Percentiles rank a stretch among this genome's conserved stretches.
Evolutionary conservation across 805 yeast genomes (phyloP).

Genomic region (Candida patagonica): DNA sequence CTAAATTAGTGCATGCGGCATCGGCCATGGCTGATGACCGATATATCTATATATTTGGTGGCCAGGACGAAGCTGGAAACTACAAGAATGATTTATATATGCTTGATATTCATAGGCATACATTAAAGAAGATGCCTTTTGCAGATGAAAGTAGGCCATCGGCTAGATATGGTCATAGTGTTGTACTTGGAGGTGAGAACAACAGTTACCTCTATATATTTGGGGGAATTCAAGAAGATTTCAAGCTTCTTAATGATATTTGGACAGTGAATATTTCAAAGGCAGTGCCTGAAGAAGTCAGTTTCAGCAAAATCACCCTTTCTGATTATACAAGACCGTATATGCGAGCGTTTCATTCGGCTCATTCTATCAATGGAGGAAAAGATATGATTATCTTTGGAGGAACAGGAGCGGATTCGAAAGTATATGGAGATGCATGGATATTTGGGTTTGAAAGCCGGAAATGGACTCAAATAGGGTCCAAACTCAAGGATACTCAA

Average conservation of each 20-base stretch:
- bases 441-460: slow-evolving; percentile 9
- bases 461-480: slow-evolving; percentile 10
- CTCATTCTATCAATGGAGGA: slow-evolving; percentile 8
- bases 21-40: slow-evolving; percentile 9
- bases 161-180: slow-evolving; percentile 14
- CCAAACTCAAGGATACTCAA: background rate
- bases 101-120: slow-evolving; percentile 9
- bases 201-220: slow-evolving; percentile 12
- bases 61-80: slow-evolving; percentile 10
- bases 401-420: slow-evolving; percentile 9
- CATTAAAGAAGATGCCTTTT: slow-evolving; percentile 7
- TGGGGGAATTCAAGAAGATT: slow-evolving; percentile 14
- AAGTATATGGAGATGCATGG: slow-evolving; percentile 15
- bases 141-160: slow-evolving; percentile 4
- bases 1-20: slow-evolving; percentile 10
- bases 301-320: slow-evolving; percentile 10
- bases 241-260: slow-evolving; percentile 13
- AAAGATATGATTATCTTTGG: slow-evolving; percentile 16
- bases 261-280: slow-evolving; percentile 14
- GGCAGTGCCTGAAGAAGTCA: slow-evolving; percentile 7
- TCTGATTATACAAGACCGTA: slow-evolving; percentile 19
- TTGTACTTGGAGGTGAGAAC: slow-evolving; percentile 6
- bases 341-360: slow-evolving; percentile 15
- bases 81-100: slow-evolving; percentile 11
- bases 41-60: slow-evolving; percentile 18